These are phyloP conservation scores for Botrytis medusae DNA, from an alignment of 2,329 filamentous ascomycete species.

Conservation along the genomic window DNA sequence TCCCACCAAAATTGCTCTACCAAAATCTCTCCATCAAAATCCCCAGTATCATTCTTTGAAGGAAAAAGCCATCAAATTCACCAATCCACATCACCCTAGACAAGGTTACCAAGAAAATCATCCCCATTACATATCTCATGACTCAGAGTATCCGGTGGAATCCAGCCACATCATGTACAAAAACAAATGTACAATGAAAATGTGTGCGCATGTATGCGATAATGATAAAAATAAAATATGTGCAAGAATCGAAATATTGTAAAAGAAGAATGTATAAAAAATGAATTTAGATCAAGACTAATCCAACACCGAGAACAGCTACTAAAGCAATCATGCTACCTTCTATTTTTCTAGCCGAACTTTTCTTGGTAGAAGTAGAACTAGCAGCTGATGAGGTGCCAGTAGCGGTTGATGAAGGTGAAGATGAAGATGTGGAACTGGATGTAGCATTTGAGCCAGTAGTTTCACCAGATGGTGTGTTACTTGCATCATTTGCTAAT, in stretches of 20 bases:
- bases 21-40: not conserved
- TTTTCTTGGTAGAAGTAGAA: slow-evolving; percentile 14
- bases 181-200: slow-evolving; percentile 1
- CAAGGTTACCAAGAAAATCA: not conserved
- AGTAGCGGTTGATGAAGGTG: slow-evolving; percentile 41
- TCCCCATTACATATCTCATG: not conserved
- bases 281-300: not conserved
- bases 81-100: not conserved
- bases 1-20: not conserved
- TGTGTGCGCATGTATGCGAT: not conserved
- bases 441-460: slow-evolving; percentile 13
- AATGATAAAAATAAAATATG: slow-evolving; percentile 9
- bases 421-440: not conserved
- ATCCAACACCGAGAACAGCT: slow-evolving; percentile 12
- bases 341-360: slow-evolving; percentile 14
- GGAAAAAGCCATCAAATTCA: not conserved
- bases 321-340: slow-evolving; percentile 19
- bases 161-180: slow-evolving; percentile 12
- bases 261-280: not conserved
- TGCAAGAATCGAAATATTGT: slow-evolving; percentile 10
- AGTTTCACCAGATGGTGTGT: slow-evolving; percentile 46
- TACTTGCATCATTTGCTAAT: slow-evolving; percentile 52
- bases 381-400: slow-evolving; percentile 12
- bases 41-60: not conserved
- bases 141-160: slow-evolving; percentile 7